Conservation (phyloP, 495 filamentous ascomycete genomes). For the Tuber indicum region DNA sequence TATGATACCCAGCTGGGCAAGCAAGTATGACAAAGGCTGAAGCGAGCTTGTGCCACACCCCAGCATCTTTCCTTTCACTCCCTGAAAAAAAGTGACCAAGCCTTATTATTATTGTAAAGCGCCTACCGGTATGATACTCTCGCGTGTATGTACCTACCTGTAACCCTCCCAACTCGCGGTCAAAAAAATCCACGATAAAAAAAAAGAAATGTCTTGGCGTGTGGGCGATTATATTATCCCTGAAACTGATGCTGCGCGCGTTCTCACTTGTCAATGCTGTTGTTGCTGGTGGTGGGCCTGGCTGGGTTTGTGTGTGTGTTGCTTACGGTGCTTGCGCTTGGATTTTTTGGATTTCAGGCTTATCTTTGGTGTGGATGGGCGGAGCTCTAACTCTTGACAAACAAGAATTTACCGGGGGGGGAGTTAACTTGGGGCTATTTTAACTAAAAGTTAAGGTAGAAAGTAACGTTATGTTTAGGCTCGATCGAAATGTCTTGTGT, state of each 20-base stretch:
- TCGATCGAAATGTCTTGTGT: not conserved
- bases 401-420: not conserved
- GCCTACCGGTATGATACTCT: not conserved
- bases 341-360: not conserved
- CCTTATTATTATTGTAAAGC: not conserved
- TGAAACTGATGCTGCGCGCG: not conserved
- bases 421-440: not conserved
- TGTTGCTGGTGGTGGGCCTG: too few relatives aligned
- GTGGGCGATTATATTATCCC: not conserved
- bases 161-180: not conserved
- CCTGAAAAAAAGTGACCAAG: not conserved
- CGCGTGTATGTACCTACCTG: not conserved
- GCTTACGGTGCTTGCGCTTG: not conserved
- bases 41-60: not conserved
- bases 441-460: not conserved
- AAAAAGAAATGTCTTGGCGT: not conserved
- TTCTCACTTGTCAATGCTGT: not conserved
- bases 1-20: not conserved
- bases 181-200: not conserved
- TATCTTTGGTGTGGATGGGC: not conserved
- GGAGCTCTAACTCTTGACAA: not conserved
- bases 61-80: not conserved
- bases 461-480: not conserved
- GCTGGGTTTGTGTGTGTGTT: not conserved
- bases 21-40: not conserved